Conservation (phyloP, 2,329 filamentous ascomycete species). For the Xylaria arbuscula region DNA sequence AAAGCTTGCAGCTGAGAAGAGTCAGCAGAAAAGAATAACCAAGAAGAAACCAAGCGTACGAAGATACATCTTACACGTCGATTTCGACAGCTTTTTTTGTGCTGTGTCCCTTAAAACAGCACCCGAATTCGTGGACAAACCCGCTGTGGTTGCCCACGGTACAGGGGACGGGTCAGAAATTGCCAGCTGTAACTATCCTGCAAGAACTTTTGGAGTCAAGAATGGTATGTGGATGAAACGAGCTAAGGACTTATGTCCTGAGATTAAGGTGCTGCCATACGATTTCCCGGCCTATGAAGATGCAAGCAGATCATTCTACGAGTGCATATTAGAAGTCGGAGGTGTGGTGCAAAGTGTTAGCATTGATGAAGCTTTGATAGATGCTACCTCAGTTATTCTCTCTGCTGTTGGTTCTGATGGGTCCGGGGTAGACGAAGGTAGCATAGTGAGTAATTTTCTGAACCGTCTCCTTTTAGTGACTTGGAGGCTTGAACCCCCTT, state of each 20-base stretch:
- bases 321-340: conserved; percentile 80
- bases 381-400: conserved; percentile 79
- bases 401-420: conserved; percentile 74
- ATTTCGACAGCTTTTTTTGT: conserved; percentile 99
- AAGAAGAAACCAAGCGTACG: conserved; percentile 71
- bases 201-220: conserved; percentile 85
- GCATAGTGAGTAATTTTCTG: conserved; percentile 53
- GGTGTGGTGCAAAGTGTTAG: conserved; percentile 95
- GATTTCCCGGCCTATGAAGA: conserved; percentile 96
- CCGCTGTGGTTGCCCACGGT: conserved; percentile 89
- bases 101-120: conserved; percentile 84
- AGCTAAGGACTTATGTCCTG: conserved; percentile 83
- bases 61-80: conserved; percentile 91
- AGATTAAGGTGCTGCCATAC: conserved; percentile 91
- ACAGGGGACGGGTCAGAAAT: conserved; percentile 90
- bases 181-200: conserved; percentile 96
- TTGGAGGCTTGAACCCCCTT: neutral
- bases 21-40: conserved; percentile 55
- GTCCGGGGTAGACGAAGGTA: conserved; percentile 71
- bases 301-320: conserved; percentile 88
- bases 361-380: conserved; percentile 92
- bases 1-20: conserved; percentile 77
- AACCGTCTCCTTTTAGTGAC: neutral
- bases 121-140: conserved; percentile 80
- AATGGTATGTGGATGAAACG: conserved; percentile 99